Base-by-base conservation (phyloP, 106 monocot genomes). In the Apostasia shenzhenica region DNA sequence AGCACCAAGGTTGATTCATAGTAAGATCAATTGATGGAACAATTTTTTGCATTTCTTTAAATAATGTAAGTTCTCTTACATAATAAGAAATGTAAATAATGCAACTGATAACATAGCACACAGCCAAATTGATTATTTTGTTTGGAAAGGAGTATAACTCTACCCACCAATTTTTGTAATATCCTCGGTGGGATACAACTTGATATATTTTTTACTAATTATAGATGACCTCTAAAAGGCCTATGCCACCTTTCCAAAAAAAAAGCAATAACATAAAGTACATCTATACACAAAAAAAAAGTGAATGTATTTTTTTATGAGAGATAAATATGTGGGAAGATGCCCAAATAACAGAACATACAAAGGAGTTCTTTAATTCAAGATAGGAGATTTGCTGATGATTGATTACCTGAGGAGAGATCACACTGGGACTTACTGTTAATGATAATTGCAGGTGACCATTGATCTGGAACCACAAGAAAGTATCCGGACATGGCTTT, bases 401-500 rank as follows among this genome's bases (percentile, higher is more conserved):
- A 45, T 74, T 39, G 45, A 76, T 77, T 70, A 45, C 75, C 80
- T 70, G 76, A 82, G 12, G 47, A 48, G 54, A 74, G 70, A 41
- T 84, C 75, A 55, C 83, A 60, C 40, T 67, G 81, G 0, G 74
- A 78, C 7, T 67, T 81, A 73, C 75, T 84, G 5, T 74, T 75
- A 10, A 76, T 59, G 51, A 73, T 71, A 11, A 69, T 47, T 56
- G 82, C 61, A 2, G 90, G 81, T 6, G 81, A 77, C 86, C 93
- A 93, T 72, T 94, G 88, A 14, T 91, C 94, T 7, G 94, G 94
- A 26, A 94, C 83, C 63, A 86, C 85, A 73, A 91, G 82, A 75
- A 94, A 94, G 76, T 94, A 91, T 0, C 88, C 72, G 0, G 94
- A 77, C 91, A 94, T 88, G 44, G 91, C 91, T 59, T 94, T 91